Base-by-base conservation (phyloP, 108 stramenopile species). In the Halocafeteria seosinensis region DNA sequence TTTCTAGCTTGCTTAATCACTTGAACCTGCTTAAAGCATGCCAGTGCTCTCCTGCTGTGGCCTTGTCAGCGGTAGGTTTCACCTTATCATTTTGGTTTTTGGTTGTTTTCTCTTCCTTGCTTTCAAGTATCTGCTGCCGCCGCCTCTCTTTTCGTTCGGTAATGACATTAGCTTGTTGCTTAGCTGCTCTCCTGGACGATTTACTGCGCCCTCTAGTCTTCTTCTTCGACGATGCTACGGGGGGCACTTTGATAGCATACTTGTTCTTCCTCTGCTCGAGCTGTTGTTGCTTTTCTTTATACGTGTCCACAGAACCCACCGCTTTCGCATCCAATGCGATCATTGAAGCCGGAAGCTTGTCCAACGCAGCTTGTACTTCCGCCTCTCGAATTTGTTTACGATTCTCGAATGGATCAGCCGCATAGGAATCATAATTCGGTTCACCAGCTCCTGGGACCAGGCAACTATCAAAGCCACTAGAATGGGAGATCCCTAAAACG, bases 371-470 rank as follows among this genome's bases (percentile, higher is more conserved):
- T 12, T 89, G 81, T 0, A 99, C 93, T 73, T 93, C 94, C n/a
- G 79, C 79, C 77, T 95, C 93, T 12, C 88, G 80, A 30, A 91
- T 77, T 73, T 92, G 91, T 67, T 88, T 87, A 53, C 65, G 74
- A 51, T 87, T 87, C 69, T 83, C 74, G 77, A 78, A 89, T 23
- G 95, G 95, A 68, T 98, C 90, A 38, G 85, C 80, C 57, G 88
- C 90, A 60, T 84, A 82, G 17, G 89, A 78, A 71, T 99, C 97
- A 36, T 90, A 76, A 72, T 91, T 90, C 9, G 94, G 84, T 69
- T 94, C 93, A 30, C 92, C 97, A 25, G 87, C 78, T 34, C 97
- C 97, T 33, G 97, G 97, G 50, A 92, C 85, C 26, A 96, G 88
- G 65, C 94, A 87, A 9, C 88, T 86, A 34, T 76, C 76, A 25